Evolutionary conservation across 1,139 yeast species (phyloP).

Genomic region (Protomyces lactucae-debilis): DNA sequence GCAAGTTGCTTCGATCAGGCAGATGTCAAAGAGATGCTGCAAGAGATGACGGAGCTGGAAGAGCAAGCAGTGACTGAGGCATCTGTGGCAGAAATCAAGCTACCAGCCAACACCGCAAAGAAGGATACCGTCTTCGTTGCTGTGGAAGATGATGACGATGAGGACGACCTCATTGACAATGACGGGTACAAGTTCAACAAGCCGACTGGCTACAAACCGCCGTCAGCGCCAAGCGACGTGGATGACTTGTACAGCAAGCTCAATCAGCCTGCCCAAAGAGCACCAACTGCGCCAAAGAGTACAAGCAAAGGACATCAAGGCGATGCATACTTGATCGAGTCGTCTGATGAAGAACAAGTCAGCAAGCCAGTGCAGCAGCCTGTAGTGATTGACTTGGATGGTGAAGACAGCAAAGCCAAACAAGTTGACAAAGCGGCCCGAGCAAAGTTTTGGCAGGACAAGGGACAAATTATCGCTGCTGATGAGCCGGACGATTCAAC

Average conservation of each 20-base stretch:
- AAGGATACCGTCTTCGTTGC: background rate
- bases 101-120: background rate
- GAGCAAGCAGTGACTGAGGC: background rate
- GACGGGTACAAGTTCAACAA: slow-evolving; percentile 15
- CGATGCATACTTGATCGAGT: slow-evolving; percentile 8
- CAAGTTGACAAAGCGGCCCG: slow-evolving; percentile 11
- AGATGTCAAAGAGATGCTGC: slow-evolving; percentile 8
- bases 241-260: slow-evolving; percentile 18
- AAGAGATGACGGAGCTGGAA: slow-evolving; percentile 8
- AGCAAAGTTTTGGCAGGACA: slow-evolving; percentile 22
- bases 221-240: slow-evolving; percentile 16
- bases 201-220: slow-evolving; percentile 16
- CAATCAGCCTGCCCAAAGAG: slow-evolving; percentile 8
- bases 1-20: slow-evolving; percentile 9
- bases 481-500: background rate
- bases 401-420: slow-evolving; percentile 12
- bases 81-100: background rate
- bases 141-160: slow-evolving; percentile 7
- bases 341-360: slow-evolving; percentile 17
- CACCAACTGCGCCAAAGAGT: background rate
- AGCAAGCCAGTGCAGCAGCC: background rate
- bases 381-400: slow-evolving; percentile 12
- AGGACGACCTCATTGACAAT: slow-evolving; percentile 8
- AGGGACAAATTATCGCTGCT: slow-evolving; percentile 1
- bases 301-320: background rate